phyloP scores from a whole-genome alignment of 768 basidiomycete genomes.

The Lentinula raphanica region DNA sequence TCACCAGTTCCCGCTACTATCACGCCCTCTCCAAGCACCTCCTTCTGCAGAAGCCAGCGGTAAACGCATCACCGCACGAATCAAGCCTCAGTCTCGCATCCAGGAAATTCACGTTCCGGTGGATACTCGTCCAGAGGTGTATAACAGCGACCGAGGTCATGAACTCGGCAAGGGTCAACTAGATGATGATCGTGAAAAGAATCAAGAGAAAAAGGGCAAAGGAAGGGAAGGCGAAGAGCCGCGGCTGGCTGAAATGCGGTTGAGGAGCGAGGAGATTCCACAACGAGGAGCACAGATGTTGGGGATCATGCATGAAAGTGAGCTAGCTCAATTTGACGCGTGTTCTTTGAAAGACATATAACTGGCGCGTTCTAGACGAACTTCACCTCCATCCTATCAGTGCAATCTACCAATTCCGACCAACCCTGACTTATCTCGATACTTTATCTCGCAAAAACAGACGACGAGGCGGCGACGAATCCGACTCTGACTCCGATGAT shows the following conservation, averaged over 20 bases:
- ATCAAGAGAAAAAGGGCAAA: conserved; percentile 44
- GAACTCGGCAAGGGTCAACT: conserved; percentile 59
- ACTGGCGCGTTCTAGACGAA: conserved; percentile 45
- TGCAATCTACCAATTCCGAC: conserved; percentile 78
- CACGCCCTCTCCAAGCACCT: conserved; percentile 67
- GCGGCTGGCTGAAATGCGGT: conserved; percentile 62
- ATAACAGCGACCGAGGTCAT: conserved; percentile 67
- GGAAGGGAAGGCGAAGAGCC: conserved; percentile 49
- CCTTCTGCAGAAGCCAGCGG: conserved; percentile 70
- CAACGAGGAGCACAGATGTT: conserved; percentile 67
- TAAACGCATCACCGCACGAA: conserved; percentile 69
- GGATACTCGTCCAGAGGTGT: conserved; percentile 77
- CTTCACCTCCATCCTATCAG: conserved; percentile 75
- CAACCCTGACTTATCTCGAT: conserved; percentile 79
- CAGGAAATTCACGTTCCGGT: conserved; percentile 78
- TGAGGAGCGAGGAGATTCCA: conserved; percentile 68
- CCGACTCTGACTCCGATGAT: conserved; percentile 72
- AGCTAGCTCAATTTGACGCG: conserved; percentile 12
- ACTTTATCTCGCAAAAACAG: conserved; percentile 58
- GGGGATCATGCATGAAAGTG: conserved; percentile 73
- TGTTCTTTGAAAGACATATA: conserved; percentile 7
- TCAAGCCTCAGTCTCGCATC: conserved; percentile 57
- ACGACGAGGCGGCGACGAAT: conserved; percentile 42
- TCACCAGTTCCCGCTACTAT: conserved; percentile 78
- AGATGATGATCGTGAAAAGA: conserved; percentile 77